Conservation (phyloP, 768 basidiomycete species). For the Royoungia palumana region DNA sequence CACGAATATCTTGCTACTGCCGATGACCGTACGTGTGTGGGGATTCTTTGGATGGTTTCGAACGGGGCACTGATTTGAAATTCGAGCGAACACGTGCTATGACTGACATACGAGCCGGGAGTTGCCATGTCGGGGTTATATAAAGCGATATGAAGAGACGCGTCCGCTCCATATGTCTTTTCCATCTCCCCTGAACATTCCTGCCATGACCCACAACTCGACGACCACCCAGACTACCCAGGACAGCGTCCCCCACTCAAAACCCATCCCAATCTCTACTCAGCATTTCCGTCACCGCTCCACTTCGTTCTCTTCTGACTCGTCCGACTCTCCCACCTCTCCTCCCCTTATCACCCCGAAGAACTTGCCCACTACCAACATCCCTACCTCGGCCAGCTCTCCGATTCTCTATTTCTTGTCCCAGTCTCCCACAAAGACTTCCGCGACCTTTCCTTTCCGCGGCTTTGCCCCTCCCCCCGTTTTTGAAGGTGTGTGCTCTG, state of each 20-base stretch:
- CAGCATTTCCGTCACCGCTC: constrained; percentile 53
- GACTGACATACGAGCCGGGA: constrained; percentile 17
- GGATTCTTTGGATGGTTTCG: constrained; percentile 13
- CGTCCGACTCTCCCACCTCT: constrained; percentile 53
- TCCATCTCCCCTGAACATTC: constrained; percentile 3
- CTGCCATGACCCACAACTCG: constrained; percentile 16
- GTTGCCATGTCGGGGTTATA: constrained; percentile 29
- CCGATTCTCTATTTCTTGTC: constrained; percentile 69
- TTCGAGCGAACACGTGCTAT: constrained; percentile 16
- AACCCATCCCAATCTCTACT: constrained; percentile 60
- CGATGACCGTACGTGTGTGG: neutral
- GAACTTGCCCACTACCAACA: constrained; percentile 38
- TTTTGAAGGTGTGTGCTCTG: constrained; percentile 52
- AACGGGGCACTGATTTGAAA: constrained; percentile 15
- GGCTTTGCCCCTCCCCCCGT: constrained; percentile 49
- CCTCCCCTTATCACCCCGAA: constrained; percentile 52
- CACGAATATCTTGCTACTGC: too few relatives aligned
- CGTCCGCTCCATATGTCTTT: neutral
- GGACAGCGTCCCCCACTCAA: constrained; percentile 47
- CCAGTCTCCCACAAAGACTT: constrained; percentile 55
- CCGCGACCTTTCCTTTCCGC: constrained; percentile 61
- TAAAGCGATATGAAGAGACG: constrained; percentile 4
- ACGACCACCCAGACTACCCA: constrained; percentile 6
- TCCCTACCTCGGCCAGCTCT: constrained; percentile 56
- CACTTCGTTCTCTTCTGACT: constrained; percentile 57